These are phyloP conservation scores for Planoprotostelium fungivorum DNA, from an alignment of 78 protist genomes.

Conservation along the genomic window DNA sequence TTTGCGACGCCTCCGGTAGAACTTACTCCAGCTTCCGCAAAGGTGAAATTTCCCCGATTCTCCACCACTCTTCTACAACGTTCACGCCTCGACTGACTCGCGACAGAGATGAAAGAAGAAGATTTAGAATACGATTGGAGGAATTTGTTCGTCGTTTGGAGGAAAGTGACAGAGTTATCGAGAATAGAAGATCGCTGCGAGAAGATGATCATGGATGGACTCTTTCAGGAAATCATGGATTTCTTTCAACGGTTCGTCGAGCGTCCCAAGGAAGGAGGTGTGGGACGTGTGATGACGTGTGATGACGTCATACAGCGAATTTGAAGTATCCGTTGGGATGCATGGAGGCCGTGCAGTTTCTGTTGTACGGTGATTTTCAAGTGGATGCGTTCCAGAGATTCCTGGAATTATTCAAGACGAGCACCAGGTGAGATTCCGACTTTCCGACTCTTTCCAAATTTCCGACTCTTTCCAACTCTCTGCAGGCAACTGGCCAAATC, in stretches of 20 bases:
- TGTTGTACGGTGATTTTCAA: not conserved
- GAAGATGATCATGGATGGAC: not conserved
- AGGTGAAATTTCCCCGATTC: not conserved
- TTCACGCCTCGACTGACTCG: not conserved
- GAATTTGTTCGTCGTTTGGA: not conserved
- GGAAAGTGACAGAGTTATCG: not conserved
- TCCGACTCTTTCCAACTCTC: not conserved
- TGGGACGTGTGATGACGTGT: not conserved
- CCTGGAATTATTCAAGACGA: not conserved
- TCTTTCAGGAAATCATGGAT: not conserved
- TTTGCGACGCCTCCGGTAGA: not conserved
- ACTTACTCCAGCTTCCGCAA: not conserved
- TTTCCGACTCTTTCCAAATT: not conserved
- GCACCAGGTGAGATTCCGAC: not conserved
- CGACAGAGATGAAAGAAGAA: not conserved
- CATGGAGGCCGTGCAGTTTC: not conserved
- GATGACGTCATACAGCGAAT: not conserved
- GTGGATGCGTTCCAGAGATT: not conserved
- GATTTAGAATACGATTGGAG: not conserved
- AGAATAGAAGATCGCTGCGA: not conserved
- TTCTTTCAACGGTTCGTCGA: not conserved
- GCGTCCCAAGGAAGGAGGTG: not conserved
- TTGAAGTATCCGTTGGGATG: not conserved
- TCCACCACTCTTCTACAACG: not conserved
- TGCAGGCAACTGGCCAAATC: not conserved